Evolutionary conservation across 345 rosid genomes (phyloP).

Genomic region (Rhodomyrtus tomentosa): DNA sequence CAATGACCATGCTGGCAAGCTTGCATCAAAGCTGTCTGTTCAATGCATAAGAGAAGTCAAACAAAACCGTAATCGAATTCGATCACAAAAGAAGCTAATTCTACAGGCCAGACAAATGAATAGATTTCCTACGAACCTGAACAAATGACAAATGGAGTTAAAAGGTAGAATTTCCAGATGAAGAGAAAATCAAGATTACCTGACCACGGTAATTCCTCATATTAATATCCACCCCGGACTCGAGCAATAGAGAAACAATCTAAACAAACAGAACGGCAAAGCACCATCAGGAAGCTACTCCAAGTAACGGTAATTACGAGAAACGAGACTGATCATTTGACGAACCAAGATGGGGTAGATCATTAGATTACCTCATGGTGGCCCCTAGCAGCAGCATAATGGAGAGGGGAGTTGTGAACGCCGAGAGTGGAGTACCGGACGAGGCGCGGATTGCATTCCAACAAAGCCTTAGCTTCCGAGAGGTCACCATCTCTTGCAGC

Average conservation of each 20-base stretch:
- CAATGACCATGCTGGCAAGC: constrained; percentile 98
- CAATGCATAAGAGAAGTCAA: not conserved
- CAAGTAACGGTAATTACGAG: not conserved
- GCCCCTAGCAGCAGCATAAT: constrained; percentile 95
- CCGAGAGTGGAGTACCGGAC: constrained; percentile 85
- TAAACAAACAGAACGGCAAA: constrained; percentile 10
- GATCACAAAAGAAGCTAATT: not conserved
- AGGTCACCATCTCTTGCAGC: constrained; percentile 97
- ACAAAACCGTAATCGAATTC: not conserved
- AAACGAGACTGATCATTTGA: not conserved
- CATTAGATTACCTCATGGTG: constrained; percentile 69
- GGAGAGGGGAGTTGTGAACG: constrained; percentile 88
- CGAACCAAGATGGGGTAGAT: not conserved
- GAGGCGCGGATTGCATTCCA: constrained; percentile 85
- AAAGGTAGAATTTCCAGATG: not conserved
- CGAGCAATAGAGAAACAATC: constrained; percentile 89
- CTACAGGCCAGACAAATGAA: not conserved
- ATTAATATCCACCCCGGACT: constrained; percentile 92
- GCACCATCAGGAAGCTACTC: constrained; percentile 1
- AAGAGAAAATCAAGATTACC: constrained; percentile 23
- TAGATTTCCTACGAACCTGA: not conserved
- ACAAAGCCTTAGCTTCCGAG: constrained; percentile 85
- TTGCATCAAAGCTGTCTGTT: constrained; percentile 98
- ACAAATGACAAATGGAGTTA: not conserved
- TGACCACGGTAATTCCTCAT: constrained; percentile 96